A percentile compares a stretch with the other conserved stretches of the same genome.
Evolutionary conservation across 2,329 filamentous ascomycete genomes (phyloP).

Genomic region (Fragosphaeria purpurea): DNA sequence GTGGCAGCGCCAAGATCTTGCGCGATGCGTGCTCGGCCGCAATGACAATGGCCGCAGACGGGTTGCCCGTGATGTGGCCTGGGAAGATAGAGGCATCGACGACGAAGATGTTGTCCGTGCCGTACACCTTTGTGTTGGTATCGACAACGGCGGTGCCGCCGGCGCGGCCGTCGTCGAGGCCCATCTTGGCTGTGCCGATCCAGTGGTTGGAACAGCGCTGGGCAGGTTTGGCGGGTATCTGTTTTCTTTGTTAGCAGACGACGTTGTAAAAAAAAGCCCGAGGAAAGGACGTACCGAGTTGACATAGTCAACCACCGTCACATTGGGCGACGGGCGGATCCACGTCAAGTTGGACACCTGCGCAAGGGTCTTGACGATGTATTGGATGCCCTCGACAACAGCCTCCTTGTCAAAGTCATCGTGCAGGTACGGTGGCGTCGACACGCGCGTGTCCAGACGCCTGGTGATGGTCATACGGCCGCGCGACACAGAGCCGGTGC

Average conservation of each 20-base stretch:
- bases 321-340: slow-evolving; percentile 40
- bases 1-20: slow-evolving; percentile 34
- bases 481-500: slow-evolving; percentile 51
- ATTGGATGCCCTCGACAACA: slow-evolving; percentile 56
- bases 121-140: slow-evolving; percentile 52
- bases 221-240: slow-evolving; percentile 27
- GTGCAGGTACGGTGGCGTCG: slow-evolving; percentile 49
- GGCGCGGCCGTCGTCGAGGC: slow-evolving; percentile 41
- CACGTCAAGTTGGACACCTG: slow-evolving; percentile 46
- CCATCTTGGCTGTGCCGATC: slow-evolving; percentile 52
- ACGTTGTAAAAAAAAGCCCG: no score
- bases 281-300: slow-evolving; percentile 28
- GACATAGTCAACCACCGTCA: slow-evolving; percentile 46
- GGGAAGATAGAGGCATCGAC: slow-evolving; percentile 49
- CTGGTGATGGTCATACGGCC: slow-evolving; percentile 51
- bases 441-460: slow-evolving; percentile 47
- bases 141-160: slow-evolving; percentile 53
- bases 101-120: slow-evolving; percentile 54
- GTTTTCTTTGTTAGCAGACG: no score
- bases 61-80: slow-evolving; percentile 48
- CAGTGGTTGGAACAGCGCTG: slow-evolving; percentile 41
- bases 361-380: slow-evolving; percentile 43
- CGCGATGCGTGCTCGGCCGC: slow-evolving; percentile 46
- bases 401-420: slow-evolving; percentile 49
- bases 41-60: slow-evolving; percentile 46